A percentile compares a stretch with the other conserved stretches of the same genome.
Evolutionary conservation across 441 rosid genomes (phyloP).

Genomic region (Arabidopsis lyrata): DNA sequence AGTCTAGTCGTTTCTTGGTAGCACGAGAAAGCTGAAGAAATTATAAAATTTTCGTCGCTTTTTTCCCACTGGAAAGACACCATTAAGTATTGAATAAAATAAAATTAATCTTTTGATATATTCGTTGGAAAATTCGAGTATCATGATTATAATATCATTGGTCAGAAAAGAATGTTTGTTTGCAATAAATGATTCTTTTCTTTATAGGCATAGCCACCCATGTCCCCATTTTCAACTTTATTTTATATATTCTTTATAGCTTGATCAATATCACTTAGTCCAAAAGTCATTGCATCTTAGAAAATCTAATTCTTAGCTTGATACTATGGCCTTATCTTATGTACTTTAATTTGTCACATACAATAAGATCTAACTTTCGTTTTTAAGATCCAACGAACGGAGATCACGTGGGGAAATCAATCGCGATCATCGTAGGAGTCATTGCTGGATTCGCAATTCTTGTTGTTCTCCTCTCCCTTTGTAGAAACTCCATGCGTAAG

Average conservation of each 20-base stretch:
- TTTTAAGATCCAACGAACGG: constrained; percentile 61
- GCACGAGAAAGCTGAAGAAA: constrained; percentile 46
- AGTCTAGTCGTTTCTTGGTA: constrained; percentile 23
- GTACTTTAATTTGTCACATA: constrained; percentile 5
- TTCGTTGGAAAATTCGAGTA: constrained; percentile 37
- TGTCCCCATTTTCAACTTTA: constrained; percentile 36
- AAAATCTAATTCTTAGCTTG: constrained; percentile 37
- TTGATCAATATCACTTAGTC: constrained; percentile 39
- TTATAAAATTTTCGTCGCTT: not conserved
- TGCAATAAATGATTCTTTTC: constrained; percentile 34
- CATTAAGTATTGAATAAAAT: constrained; percentile 30
- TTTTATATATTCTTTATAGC: constrained; percentile 35
- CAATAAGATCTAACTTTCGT: constrained; percentile 30
- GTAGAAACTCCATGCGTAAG: constrained; percentile 66
- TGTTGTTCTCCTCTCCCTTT: constrained; percentile 76
- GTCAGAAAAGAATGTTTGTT: constrained; percentile 39
- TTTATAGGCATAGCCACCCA: constrained; percentile 42
- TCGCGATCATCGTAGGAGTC: constrained; percentile 83
- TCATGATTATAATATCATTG: constrained; percentile 44
- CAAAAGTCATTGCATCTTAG: constrained; percentile 26
- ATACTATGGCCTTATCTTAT: constrained; percentile 28
- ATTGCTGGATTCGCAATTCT: constrained; percentile 74
- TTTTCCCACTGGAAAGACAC: constrained; percentile 7
- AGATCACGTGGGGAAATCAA: constrained; percentile 78
- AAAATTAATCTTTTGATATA: constrained; percentile 28